A percentile compares a stretch with the other conserved stretches of the same genome.
Evolutionary conservation across 1,284 basidiomycete species (phyloP).

Genomic region (Mycena sp.): DNA sequence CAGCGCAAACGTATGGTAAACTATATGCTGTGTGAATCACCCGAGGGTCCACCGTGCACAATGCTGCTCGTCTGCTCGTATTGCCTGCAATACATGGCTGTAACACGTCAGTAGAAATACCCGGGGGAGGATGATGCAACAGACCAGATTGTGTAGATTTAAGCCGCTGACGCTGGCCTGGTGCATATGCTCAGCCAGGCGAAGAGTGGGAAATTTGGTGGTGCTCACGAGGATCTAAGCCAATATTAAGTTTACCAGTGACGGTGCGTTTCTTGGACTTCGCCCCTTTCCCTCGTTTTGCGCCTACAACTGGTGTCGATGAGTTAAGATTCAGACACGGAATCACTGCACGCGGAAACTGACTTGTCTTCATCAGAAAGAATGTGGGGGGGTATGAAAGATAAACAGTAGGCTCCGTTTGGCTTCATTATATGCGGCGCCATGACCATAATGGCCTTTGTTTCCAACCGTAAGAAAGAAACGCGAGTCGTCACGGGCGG

Average conservation of each 20-base stretch:
- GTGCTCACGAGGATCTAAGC: background rate
- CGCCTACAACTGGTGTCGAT: too few species aligned
- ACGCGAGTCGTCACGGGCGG: too few species aligned
- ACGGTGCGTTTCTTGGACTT: background rate
- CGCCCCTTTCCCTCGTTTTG: too few species aligned
- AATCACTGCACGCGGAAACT: background rate
- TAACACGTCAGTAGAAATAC: background rate
- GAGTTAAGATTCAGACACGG: background rate
- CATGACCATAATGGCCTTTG: background rate
- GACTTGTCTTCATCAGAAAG: background rate
- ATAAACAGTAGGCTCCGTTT: background rate
- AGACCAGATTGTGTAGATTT: background rate
- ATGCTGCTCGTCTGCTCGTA: too few species aligned
- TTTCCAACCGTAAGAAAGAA: too few species aligned
- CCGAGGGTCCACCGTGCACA: too few species aligned
- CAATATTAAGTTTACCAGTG: background rate
- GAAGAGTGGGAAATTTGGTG: background rate
- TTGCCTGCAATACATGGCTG: too few species aligned
- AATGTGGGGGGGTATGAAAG: background rate
- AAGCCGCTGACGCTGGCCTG: background rate
- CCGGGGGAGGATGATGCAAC: background rate
- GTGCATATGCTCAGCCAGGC: background rate
- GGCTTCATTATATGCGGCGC: background rate
- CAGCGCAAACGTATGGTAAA: background rate
- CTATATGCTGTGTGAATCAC: background rate